phyloP scores from a whole-genome alignment of 2,329 filamentous ascomycete species.

The Keithomyces neogunnii region DNA sequence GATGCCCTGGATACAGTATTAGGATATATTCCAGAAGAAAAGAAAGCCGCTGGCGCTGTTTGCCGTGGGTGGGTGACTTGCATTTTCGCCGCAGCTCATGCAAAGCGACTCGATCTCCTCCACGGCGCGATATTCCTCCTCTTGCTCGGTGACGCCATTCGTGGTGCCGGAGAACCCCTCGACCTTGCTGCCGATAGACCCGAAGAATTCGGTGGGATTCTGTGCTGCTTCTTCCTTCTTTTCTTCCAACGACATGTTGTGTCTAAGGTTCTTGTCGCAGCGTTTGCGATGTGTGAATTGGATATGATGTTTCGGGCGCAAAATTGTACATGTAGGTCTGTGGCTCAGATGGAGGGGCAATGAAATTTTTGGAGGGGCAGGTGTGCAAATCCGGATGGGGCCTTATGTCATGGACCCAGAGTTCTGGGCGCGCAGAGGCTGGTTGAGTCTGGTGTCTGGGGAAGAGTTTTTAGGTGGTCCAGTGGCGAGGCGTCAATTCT shows the following conservation, averaged over 20 bases:
- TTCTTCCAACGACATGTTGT: constrained; percentile 33
- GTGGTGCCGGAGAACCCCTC: constrained; percentile 37
- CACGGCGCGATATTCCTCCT: constrained; percentile 46
- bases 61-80: constrained; percentile 26
- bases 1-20: constrained; percentile 51
- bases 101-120: constrained; percentile 71
- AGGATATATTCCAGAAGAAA: neutral
- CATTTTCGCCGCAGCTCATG: constrained; percentile 80
- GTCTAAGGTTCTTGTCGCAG: constrained; percentile 8
- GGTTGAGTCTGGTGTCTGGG: neutral
- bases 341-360: constrained; percentile 12
- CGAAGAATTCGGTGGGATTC: constrained; percentile 46
- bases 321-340: neutral
- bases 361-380: constrained; percentile 15
- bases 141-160: constrained; percentile 23
- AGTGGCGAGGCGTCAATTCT: neutral
- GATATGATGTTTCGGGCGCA: neutral
- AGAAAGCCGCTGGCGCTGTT: neutral
- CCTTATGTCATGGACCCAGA: constrained; percentile 7
- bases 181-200: constrained; percentile 54
- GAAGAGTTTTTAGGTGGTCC: neutral
- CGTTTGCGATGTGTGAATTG: constrained; percentile 5
- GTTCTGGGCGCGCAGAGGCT: neutral
- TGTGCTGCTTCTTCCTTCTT: constrained; percentile 27
- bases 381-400: neutral